Evolutionary conservation across 2,329 filamentous ascomycete genomes (phyloP).

Genomic region (Pyrenophora tritici-repentis): DNA sequence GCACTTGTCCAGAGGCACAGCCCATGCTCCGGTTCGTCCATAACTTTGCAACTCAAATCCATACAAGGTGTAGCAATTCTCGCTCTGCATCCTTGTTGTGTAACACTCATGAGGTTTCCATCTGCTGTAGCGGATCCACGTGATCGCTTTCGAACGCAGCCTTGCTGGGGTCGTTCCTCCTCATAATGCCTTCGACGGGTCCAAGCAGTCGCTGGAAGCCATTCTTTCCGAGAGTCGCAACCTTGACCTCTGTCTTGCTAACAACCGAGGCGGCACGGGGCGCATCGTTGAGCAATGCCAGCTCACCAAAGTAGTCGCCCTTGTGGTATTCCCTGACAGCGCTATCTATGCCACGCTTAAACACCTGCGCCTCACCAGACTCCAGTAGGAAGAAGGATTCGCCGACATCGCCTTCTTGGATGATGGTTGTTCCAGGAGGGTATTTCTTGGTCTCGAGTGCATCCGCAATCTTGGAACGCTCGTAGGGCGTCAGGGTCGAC

Average conservation of each 20-base stretch:
- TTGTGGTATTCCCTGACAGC: conserved; percentile 82
- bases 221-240: conserved; percentile 88
- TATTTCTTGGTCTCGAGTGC: conserved; percentile 91
- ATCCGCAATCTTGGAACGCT: conserved; percentile 96
- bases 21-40: background rate
- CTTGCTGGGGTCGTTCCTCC: conserved; percentile 68
- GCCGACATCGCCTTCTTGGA: conserved; percentile 87
- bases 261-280: conserved; percentile 89
- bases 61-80: background rate
- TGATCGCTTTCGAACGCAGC: conserved; percentile 47
- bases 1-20: background rate
- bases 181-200: conserved; percentile 92
- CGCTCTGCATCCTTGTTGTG: background rate
- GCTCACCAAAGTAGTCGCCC: conserved; percentile 96
- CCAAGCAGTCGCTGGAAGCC: conserved; percentile 93
- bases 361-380: conserved; percentile 82
- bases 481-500: conserved; percentile 81
- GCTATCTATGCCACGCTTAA: conserved; percentile 72
- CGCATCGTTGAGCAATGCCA: conserved; percentile 90
- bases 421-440: conserved; percentile 78
- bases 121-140: conserved; percentile 63
- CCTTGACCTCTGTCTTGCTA: conserved; percentile 84
- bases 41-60: background rate
- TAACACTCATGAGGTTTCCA: conserved; percentile 27
- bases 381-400: conserved; percentile 92